Base-by-base conservation (phyloP, 768 basidiomycete species). In the Tricholoma saponaceum region DNA sequence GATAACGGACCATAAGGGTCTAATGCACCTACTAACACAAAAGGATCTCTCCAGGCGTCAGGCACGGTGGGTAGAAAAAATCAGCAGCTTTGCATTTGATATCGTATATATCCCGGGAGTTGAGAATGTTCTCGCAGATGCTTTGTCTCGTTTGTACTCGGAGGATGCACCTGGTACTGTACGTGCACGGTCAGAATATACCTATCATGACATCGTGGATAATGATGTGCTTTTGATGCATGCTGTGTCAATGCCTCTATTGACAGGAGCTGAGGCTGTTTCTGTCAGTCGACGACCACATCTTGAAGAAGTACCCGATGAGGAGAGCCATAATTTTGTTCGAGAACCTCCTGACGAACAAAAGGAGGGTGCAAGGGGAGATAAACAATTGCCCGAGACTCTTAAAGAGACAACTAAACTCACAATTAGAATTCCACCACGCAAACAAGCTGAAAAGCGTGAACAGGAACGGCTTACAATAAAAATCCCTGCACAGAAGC, bases 91-190 rank as follows among this genome's bases (percentile, higher is more conserved):
- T 55, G 70, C 79, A 39, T 81, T 66, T 51, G 62, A 59, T 57
- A 68, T 69, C 14, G 62, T 58, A 14, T 73, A 73, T 54, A 64
- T 72, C 1, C 65, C 71, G 0, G 79, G 79, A 0, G 61, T 63
- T 0, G 67, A 72, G 4, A 80, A 83, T 57, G 62, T 69, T 0
- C 58, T 75, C 0, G 70, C 74, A 0, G 78, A 82, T 62, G 71
- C 76, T 0, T 60, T 82, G 5, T 81, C 77, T 0, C 62, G 71
- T 32, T 22, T 73, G 4, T 63, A 64, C 18, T 49, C 52, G 3
- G 54, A 62, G 18, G 60, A 60, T 25, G 57, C 62, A 1, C 23
- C 47, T 26, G 56, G 60, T 0, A 66, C 58, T 1, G 54, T 63
- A 1, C 37, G 64, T 0, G 59, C 61, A 4, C 35, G 25, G 0